Evolutionary conservation across 2,329 filamentous ascomycete genomes (phyloP), one percentile per base, ranked within the genome.

Genomic region (Microdochium bolleyi): DNA sequence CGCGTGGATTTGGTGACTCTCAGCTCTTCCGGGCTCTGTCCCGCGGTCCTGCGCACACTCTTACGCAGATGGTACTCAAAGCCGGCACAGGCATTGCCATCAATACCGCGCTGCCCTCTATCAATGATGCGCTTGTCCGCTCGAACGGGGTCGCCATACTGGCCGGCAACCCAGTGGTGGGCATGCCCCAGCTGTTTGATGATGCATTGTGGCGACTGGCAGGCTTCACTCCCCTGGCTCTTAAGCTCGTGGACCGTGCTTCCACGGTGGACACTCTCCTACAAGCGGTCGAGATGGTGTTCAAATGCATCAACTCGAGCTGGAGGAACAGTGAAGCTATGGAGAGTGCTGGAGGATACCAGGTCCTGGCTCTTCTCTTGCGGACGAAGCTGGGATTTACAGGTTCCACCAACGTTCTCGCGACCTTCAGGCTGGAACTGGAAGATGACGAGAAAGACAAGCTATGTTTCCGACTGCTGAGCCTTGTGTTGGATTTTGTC

Each of bases 261-360:
- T 76, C 77, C 2, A 85, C 83, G 0, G 76, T 82, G 8, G 83
- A 91, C 49, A 84, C 85, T 48, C 83, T 92, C 25, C 72, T 92
- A 10, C 80, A 88, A 52, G 85, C 92, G 1, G 84, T 95, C 2
- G 84, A 95, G 62, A 87, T 95, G 61, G 76, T 96, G 24, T 91
- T 96, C 56, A 83, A 88, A 58, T 89, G 89, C 55, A 88, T 96
- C 50, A 87, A 88, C 58, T 87, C 88, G 57, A 97, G 88, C 65
- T 99, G 95, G 94, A 83, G 94, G 57, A 97, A 97, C 59, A 97
- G 94, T 60, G 95, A 99, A 67, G 92, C 94, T 24, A 96, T 99
- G 88, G 94, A 99, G 68, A 85, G 89, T 61, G 91, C 95, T 55
- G 94, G 95, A 60, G 95, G 92, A 0, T 99, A 96, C 65, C 87